Conservation (phyloP, 2,329 filamentous ascomycete species). For the Cordyceps sp. region DNA sequence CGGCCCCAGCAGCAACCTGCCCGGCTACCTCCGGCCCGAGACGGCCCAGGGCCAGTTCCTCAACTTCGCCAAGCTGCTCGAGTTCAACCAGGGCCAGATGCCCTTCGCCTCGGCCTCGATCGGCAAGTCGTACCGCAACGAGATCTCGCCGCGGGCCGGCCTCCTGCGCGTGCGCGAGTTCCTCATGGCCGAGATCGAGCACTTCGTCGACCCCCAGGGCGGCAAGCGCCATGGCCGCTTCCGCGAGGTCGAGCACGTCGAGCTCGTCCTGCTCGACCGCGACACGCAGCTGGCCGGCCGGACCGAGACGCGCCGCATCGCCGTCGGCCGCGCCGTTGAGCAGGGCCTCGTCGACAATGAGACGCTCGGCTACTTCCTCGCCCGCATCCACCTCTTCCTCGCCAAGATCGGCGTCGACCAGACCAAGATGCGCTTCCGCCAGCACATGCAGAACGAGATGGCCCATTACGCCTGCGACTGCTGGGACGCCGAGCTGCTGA, state of each 20-base stretch:
- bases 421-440: conserved; percentile 83
- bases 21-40: conserved; percentile 79
- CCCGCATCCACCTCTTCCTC: conserved; percentile 82
- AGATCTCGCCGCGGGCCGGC: conserved; percentile 86
- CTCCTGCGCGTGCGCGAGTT: conserved; percentile 92
- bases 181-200: conserved; percentile 97
- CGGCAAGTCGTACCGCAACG: conserved; percentile 95
- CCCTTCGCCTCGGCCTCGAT: conserved; percentile 95
- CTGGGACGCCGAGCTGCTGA: conserved; percentile 91
- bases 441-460: conserved; percentile 73
- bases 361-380: conserved; percentile 94
- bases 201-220: conserved; percentile 87
- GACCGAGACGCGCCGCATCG: conserved; percentile 54
- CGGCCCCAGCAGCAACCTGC: conserved; percentile 74
- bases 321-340: conserved; percentile 75
- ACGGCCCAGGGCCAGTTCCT: conserved; percentile 97
- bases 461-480: conserved; percentile 93
- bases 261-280: conserved; percentile 71
- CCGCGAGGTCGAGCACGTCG: conserved; percentile 64
- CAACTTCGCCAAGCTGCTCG: conserved; percentile 89
- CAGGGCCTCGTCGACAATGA: conserved; percentile 84
- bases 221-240: conserved; percentile 93
- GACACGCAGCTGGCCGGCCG: conserved; percentile 76
- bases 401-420: conserved; percentile 74
- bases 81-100: conserved; percentile 91